These are phyloP conservation scores for Diplotaxis tenuifolia DNA, from an alignment of 345 rosid genomes.

Conservation along the genomic window DNA sequence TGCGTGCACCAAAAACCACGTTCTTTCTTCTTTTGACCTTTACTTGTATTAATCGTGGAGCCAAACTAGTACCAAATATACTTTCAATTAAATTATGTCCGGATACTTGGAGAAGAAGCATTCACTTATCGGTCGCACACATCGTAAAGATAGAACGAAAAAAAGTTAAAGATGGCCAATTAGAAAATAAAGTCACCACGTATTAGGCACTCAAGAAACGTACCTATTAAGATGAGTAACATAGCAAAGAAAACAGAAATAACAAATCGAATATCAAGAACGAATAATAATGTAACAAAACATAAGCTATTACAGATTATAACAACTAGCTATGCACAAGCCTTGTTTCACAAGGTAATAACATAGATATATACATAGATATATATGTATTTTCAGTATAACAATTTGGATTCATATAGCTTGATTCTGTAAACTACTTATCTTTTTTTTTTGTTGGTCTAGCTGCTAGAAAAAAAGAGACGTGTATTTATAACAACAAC, in stretches of 20 bases:
- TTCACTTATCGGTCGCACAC: conserved; percentile 8
- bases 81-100: conserved; percentile 1
- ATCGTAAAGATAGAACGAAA: conserved; percentile 2
- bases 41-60: background rate
- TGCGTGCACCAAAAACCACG: background rate
- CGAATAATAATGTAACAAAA: background rate
- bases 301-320: background rate
- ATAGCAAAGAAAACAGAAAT: background rate
- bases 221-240: background rate
- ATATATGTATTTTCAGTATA: background rate
- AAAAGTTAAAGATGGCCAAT: conserved; percentile 2
- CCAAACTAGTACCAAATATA: background rate
- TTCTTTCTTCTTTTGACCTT: background rate
- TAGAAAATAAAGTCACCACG: conserved; percentile 11
- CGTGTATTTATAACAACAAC: background rate
- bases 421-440: background rate
- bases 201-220: background rate
- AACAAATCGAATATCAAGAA: background rate
- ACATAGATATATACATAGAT: background rate
- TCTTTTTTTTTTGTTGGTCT: background rate
- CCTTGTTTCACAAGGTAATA: background rate
- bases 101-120: conserved; percentile 28
- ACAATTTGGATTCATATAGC: background rate
- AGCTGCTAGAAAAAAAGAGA: background rate
- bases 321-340: background rate